Base-by-base conservation (phyloP, 2,329 filamentous ascomycete genomes). In the Ophiostoma perfectum region DNA sequence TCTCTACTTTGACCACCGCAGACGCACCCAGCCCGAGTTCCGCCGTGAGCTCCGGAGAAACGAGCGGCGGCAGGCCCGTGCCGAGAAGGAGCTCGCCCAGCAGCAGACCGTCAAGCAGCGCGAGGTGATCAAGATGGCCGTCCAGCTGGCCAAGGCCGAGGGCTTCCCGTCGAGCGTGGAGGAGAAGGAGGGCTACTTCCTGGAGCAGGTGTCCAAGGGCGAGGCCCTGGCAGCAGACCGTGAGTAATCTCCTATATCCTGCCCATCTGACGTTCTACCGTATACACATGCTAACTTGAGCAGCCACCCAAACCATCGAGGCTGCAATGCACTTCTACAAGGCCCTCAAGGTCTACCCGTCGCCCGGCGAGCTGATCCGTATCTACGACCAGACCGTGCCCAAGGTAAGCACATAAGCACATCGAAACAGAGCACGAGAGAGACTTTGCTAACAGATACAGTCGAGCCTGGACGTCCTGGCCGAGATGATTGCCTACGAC, bases 341-440 rank as follows among this genome's bases (percentile, higher is more conserved):
- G 85, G 95, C 93, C 62, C 86, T 99, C 73, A 99, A 99, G 86
- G 95, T 98, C 74, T 99, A 99, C 81, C 95, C 95, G 66, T 90
- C 92, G 75, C 95, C 94, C 12, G 86, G 89, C 75, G 95, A 98
- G 77, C 84, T 99, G 75, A 97, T 99, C 78, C 87, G 86, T 75
- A 97, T 99, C 79, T 99, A 99, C 81, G 95, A 99, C 80, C 97
- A 96, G 87, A 98, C 95, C 44, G 93, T 98, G 63, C 90, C 94
- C 74, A 97, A 97, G 90, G 93, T 92, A 79, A 39, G 71, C 12
- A 14, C n/a, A 18, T 12, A 47, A 1, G 7, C 4, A 14, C 1
- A 14, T 3, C 39, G 14, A 9, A 14, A 16, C 14, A 27, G 16
- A 58, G 49, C 3, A 36, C 9, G n/a, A 39, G 2, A 27, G 5